These are phyloP conservation scores for Ilex asprella DNA, from an alignment of 257 asterid genomes.

Conservation along the genomic window DNA sequence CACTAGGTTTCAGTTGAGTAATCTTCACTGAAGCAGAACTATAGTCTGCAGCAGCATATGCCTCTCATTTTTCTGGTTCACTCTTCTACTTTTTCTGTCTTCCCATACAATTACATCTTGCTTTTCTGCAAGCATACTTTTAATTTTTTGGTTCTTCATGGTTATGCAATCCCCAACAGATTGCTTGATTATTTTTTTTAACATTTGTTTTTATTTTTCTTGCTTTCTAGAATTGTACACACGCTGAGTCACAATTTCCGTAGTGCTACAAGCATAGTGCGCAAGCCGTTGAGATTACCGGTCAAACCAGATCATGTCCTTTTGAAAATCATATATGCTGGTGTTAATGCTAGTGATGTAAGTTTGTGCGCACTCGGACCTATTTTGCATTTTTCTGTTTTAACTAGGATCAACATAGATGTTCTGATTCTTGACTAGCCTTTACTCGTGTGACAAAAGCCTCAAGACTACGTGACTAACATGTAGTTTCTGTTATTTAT, in stretches of 20 bases:
- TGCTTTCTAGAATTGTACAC: slow-evolving; percentile 68
- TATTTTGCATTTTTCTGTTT: slow-evolving; percentile 3
- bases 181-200: slow-evolving; percentile 14
- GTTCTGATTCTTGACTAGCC: no score
- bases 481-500: no score
- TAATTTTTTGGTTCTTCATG: no score
- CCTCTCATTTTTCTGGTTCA: no score
- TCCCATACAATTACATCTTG: no score
- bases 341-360: slow-evolving; percentile 99
- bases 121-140: no score
- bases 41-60: no score
- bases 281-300: slow-evolving; percentile 51
- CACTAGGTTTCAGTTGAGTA: no score
- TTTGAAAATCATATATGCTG: slow-evolving; percentile 86
- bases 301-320: slow-evolving; percentile 75
- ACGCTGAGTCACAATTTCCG: slow-evolving; percentile 83
- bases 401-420: slow-evolving; percentile 2
- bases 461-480: no score
- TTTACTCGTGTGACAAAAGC: no score
- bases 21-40: no score
- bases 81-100: no score
- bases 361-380: slow-evolving; percentile 28
- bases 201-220: slow-evolving; percentile 13
- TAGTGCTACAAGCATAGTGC: slow-evolving; percentile 65
- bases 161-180: slow-evolving; percentile 3